A percentile compares a stretch with the other conserved stretches of the same genome.
phyloP scores from a whole-genome alignment of 2,329 filamentous ascomycete genomes.

The Fusarium sp. region DNA sequence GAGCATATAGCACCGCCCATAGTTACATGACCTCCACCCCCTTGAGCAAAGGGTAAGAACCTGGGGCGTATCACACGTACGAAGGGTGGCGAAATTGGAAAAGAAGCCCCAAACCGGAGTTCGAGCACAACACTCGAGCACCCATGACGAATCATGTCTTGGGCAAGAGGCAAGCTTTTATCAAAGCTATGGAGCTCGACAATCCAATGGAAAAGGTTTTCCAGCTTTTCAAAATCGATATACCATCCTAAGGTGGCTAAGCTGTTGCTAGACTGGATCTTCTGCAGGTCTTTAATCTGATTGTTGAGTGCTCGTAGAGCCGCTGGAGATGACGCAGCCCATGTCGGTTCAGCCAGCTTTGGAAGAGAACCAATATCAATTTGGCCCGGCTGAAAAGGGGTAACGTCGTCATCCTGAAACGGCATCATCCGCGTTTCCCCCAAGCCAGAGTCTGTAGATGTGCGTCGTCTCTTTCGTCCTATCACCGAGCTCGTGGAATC shows the following conservation, averaged over 20 bases:
- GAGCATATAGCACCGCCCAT: slow-evolving; percentile 85
- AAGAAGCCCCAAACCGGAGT: slow-evolving; percentile 82
- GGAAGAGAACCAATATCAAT: slow-evolving; percentile 73
- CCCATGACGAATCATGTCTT: slow-evolving; percentile 76
- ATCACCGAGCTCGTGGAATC: slow-evolving; percentile 1
- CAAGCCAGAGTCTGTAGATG: slow-evolving; percentile 41
- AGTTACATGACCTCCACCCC: slow-evolving; percentile 90
- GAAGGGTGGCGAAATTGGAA: slow-evolving; percentile 85
- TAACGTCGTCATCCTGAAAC: slow-evolving; percentile 35
- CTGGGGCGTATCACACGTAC: slow-evolving; percentile 85
- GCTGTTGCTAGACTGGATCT: slow-evolving; percentile 71
- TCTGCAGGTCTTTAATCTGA: slow-evolving; percentile 74
- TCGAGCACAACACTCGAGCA: slow-evolving; percentile 82
- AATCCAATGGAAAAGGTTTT: slow-evolving; percentile 91
- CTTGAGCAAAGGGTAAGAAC: slow-evolving; percentile 77
- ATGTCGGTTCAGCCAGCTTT: slow-evolving; percentile 63
- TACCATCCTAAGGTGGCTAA: slow-evolving; percentile 84
- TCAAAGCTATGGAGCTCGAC: slow-evolving; percentile 90
- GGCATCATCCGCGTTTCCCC: slow-evolving; percentile 26
- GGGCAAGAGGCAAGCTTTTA: slow-evolving; percentile 72
- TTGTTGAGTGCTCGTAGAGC: slow-evolving; percentile 46
- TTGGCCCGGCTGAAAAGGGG: slow-evolving; percentile 73
- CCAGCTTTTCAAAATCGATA: slow-evolving; percentile 74
- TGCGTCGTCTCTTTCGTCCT: slow-evolving; percentile 40
- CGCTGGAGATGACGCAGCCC: slow-evolving; percentile 48